These are phyloP conservation scores for Agaricus subrufescens DNA, from an alignment of 768 basidiomycete genomes.

Conservation along the genomic window DNA sequence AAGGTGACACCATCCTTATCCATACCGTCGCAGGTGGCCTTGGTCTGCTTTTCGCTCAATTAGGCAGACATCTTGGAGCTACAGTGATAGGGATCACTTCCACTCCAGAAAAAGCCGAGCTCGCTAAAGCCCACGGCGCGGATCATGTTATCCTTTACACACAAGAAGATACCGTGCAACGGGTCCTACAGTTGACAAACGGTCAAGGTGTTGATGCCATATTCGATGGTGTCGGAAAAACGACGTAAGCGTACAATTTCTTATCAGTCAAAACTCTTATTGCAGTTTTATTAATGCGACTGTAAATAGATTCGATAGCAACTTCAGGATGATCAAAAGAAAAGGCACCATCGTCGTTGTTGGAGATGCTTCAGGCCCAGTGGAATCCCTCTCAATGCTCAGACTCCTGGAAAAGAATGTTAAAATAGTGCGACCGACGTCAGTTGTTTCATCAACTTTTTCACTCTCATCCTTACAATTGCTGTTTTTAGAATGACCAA, in stretches of 20 bases:
- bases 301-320: constrained; percentile 56
- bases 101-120: constrained; percentile 72
- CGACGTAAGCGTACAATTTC: constrained; percentile 56
- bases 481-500: constrained; percentile 51
- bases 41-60: constrained; percentile 63
- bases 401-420: constrained; percentile 80
- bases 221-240: constrained; percentile 96
- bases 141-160: constrained; percentile 85
- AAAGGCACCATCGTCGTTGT: constrained; percentile 90
- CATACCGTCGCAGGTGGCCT: constrained; percentile 93
- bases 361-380: constrained; percentile 89
- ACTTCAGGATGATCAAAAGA: constrained; percentile 77
- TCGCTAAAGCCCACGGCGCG: constrained; percentile 78
- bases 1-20: constrained; percentile 74
- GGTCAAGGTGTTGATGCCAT: constrained; percentile 82
- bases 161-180: constrained; percentile 66
- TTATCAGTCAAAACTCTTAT: too few relatives aligned
- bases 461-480: background rate
- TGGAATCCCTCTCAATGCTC: constrained; percentile 68
- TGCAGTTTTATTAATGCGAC: background rate
- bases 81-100: constrained; percentile 94
- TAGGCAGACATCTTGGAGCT: constrained; percentile 71
- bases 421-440: constrained; percentile 75
- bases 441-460: constrained; percentile 18
- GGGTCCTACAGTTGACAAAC: constrained; percentile 70